Evolutionary conservation across 2,329 filamentous ascomycete species (phyloP), one percentile per base, ranked within the genome.

Genomic region (Calonectria multiphialidica): DNA sequence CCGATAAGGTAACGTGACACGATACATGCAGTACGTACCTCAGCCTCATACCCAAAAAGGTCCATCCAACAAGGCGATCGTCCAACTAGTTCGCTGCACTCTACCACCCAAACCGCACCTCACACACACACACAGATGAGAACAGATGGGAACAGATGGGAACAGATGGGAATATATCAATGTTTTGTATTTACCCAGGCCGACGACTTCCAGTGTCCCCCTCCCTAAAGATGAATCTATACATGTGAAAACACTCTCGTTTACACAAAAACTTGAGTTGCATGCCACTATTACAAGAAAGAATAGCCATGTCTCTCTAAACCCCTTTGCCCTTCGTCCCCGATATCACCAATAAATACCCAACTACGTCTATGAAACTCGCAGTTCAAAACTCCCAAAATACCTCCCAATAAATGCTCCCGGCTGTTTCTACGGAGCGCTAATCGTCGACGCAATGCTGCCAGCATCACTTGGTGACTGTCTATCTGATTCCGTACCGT

Each of bases 391-490:
- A 72, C 66, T 65, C 59, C 62, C 61, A 49, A 16, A 65, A 67
- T 63, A 16, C 35, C 63, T 65, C 50, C 66, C 72, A 61, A 68
- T n/a, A 37, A 57, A n/a, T 40, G 42, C 30, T 45, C 42, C n/a
- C 61, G n/a, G 21, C 21, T 21, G 50, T 44, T 35, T 70, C 70
- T 76, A 77, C 16, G 61, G 70, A 47, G 79, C 80, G 65, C 81
- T 82, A 8, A 80, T 75, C 8, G 78, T 81, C 23, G 85, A 86
- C 8, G 79, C 81, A 64, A 84, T 76, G 71, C 84, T 86, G 1
- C 81, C 82, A 16, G 76, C 76, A 33, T 85, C 84, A 70, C 84
- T 86, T 13, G 75, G 77, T 28, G 84, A 85, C 28, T 81, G 80
- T 72, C 75, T 73, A 55, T 85, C 84, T 37, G 83, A 84, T 68